Evolutionary conservation across 306 rosid species (phyloP).

Genomic region (Lotus japonicus): DNA sequence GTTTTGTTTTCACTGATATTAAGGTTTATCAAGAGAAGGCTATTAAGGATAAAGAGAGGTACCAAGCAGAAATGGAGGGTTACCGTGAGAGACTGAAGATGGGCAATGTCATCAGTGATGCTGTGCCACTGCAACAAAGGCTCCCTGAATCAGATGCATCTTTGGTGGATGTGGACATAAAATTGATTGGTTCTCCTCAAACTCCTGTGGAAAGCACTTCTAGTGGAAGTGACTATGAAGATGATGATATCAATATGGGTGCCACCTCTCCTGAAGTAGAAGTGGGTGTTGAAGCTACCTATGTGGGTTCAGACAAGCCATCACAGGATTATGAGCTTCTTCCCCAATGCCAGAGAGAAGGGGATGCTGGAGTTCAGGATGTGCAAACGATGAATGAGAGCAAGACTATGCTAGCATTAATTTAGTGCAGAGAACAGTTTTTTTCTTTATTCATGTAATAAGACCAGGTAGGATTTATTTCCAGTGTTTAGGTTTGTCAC

Average conservation of each 20-base stretch:
- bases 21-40: constrained; percentile 88
- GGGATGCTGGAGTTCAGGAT: constrained; percentile 12
- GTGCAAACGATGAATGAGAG: constrained; percentile 7
- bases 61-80: constrained; percentile 63
- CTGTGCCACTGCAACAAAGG: constrained; percentile 49
- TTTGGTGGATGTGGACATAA: constrained; percentile 34
- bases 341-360: constrained; percentile 11
- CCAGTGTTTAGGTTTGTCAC: neutral
- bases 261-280: constrained; percentile 8
- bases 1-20: neutral
- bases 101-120: constrained; percentile 40
- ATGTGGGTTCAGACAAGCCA: constrained; percentile 13
- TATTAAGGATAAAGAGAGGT: constrained; percentile 65
- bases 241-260: constrained; percentile 28
- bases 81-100: constrained; percentile 52
- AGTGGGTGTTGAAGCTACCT: constrained; percentile 15
- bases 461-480: neutral
- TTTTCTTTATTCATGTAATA: neutral
- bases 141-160: constrained; percentile 32
- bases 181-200: constrained; percentile 20
- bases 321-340: constrained; percentile 12
- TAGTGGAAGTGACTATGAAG: constrained; percentile 46
- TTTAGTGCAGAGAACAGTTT: neutral
- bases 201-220: constrained; percentile 42
- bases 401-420: constrained; percentile 13